Conservation (phyloP, 1,139 yeast genomes). For the Sugiyamaella pinicola region DNA sequence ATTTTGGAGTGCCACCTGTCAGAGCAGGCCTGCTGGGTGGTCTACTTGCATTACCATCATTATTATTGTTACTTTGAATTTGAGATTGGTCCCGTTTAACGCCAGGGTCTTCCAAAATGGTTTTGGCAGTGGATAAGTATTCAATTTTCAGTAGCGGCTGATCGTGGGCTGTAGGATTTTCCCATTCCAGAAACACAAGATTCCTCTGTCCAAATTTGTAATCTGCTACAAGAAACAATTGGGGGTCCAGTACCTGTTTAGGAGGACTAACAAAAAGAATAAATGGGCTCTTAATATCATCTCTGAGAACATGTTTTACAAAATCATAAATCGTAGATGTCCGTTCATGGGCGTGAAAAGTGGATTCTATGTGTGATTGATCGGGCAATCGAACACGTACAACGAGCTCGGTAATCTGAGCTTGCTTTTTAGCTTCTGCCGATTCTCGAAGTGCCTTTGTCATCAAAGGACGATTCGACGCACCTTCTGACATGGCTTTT, state of each 20-base stretch:
- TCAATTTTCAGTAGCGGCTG: slow-evolving; percentile 26
- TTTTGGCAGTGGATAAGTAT: slow-evolving; percentile 28
- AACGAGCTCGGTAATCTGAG: slow-evolving; percentile 28
- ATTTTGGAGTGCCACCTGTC: slow-evolving; percentile 28
- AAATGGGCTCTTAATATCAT: slow-evolving; percentile 31
- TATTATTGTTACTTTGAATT: slow-evolving; percentile 1
- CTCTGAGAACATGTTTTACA: slow-evolving; percentile 33
- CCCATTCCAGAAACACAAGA: slow-evolving; percentile 39
- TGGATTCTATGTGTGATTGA: slow-evolving; percentile 39
- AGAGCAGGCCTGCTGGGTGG: neutral
- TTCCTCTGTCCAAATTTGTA: slow-evolving; percentile 38
- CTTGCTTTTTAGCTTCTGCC: slow-evolving; percentile 31
- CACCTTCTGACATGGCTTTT: slow-evolving; percentile 30
- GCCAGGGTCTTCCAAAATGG: slow-evolving; percentile 34
- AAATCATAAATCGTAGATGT: slow-evolving; percentile 36
- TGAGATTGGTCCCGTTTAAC: slow-evolving; percentile 30
- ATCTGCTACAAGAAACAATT: slow-evolving; percentile 30
- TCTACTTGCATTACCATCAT: neutral
- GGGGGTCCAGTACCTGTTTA: slow-evolving; percentile 30
- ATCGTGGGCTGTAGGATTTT: slow-evolving; percentile 15
- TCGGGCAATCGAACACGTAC: slow-evolving; percentile 42
- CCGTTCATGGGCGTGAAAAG: slow-evolving; percentile 36
- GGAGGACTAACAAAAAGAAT: slow-evolving; percentile 39
- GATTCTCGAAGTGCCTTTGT: slow-evolving; percentile 38
- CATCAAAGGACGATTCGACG: slow-evolving; percentile 37